Evolutionary conservation across 805 yeast species (phyloP).

Genomic region (Candida loeiensis): DNA sequence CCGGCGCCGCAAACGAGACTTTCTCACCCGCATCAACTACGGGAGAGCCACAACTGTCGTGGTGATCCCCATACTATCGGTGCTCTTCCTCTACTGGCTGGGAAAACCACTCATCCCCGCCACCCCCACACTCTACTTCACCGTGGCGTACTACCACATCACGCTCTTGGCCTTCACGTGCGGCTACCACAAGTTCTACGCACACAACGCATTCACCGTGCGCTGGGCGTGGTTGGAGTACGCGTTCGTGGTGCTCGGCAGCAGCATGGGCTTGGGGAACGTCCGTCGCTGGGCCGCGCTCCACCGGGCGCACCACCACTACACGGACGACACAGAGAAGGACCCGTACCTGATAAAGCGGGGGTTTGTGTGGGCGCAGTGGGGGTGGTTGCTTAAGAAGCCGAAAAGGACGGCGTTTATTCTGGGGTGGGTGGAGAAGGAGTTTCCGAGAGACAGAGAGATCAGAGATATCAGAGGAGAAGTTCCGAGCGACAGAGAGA

Average conservation of each 20-base stretch:
- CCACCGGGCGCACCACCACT: constrained; percentile 89
- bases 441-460: constrained; percentile 24
- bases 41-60: constrained; percentile 29
- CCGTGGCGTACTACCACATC: constrained; percentile 30
- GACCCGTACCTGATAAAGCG: constrained; percentile 85
- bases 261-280: constrained; percentile 74
- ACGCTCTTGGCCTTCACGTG: constrained; percentile 39
- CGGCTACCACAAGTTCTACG: constrained; percentile 42
- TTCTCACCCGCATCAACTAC: constrained; percentile 37
- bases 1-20: constrained; percentile 33
- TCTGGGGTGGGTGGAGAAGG: constrained; percentile 34
- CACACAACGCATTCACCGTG: constrained; percentile 37
- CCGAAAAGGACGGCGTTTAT: constrained; percentile 42
- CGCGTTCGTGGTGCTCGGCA: constrained; percentile 56
- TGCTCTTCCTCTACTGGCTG: constrained; percentile 23
- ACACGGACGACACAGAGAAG: constrained; percentile 74
- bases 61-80: constrained; percentile 30
- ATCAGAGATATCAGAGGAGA: neutral
- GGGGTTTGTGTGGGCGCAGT: constrained; percentile 78
- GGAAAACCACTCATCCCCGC: constrained; percentile 24
- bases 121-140: constrained; percentile 28
- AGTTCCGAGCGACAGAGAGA: too few species aligned
- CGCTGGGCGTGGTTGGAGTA: constrained; percentile 36
- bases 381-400: constrained; percentile 80
- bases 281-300: constrained; percentile 76